Evolutionary conservation across 768 basidiomycete species (phyloP), one percentile per base, ranked within the genome.

Genomic region (Amanita phalloides): DNA sequence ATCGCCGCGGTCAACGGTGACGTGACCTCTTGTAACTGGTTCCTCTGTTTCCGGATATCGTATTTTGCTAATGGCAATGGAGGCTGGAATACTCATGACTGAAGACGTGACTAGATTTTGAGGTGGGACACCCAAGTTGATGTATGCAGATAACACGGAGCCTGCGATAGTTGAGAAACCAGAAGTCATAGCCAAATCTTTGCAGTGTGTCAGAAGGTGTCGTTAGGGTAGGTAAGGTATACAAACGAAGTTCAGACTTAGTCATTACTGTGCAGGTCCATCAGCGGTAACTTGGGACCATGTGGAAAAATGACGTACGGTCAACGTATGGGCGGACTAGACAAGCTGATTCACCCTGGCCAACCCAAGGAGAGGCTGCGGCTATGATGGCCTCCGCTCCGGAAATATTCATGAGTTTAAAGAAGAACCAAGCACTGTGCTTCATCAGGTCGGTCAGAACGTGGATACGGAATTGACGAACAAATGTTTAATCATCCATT

Each of bases 81-180:
- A 92, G 0, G 92, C 93, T 17, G 93, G 93, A 55, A 96, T 95
- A 64, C 84, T 87, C 92, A 95, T 95, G 54, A 94, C 85, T 6
- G 89, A 90, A 4, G 92, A 85, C 2, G 91, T 93, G 58, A 92
- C 72, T 21, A 91, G 72, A 61, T 87, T 92, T 64, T 84, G 76
- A 4, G 87, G 64, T 7, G 87, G 87, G 30, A 90, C 86, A 36
- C 86, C 90, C 57, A 85, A 71, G 56, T 63, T 70, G 62, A 93
- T 86, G 64, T 94, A 95, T 26, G 89, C 91, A 50, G 78, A 73
- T 44, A 96, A 75, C 10, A 96, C 91, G 32, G 88, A 90, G 39
- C 93, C 92, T 50, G 93, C 85, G 58, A 95, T 95, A 48, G 90
- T 93, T 6, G 90, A 88, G 71, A 95, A 95, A 64, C 88, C 90